Evolutionary conservation across 2,329 filamentous ascomycete species (phyloP).

Genomic region (Fusarium scirpi): DNA sequence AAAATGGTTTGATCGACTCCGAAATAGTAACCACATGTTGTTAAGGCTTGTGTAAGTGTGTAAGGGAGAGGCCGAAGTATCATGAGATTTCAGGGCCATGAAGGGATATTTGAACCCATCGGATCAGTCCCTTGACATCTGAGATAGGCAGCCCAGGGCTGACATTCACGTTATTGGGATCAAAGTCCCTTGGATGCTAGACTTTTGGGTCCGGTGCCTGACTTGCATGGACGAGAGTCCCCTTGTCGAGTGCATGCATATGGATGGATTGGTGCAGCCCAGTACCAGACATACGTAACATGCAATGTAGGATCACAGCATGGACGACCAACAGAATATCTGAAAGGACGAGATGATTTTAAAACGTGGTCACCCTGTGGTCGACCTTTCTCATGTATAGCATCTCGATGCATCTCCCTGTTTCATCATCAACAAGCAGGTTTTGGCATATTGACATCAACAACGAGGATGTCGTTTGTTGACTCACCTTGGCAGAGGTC

Average conservation of each 20-base stretch:
- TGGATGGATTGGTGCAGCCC: constrained; percentile 29
- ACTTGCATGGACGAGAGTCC: constrained; percentile 30
- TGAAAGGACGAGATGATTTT: constrained; percentile 5
- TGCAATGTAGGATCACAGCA: constrained; percentile 23
- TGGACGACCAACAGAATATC: constrained; percentile 19
- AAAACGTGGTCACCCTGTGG: constrained; percentile 22
- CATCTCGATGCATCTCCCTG: constrained; percentile 19
- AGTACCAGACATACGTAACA: constrained; percentile 21
- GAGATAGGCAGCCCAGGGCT: constrained; percentile 31
- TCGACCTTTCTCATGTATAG: constrained; percentile 11
- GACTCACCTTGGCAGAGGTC: constrained; percentile 26
- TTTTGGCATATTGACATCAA: constrained; percentile 21
- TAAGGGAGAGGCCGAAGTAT: constrained; percentile 20
- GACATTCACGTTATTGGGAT: constrained; percentile 9
- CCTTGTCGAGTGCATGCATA: constrained; percentile 37
- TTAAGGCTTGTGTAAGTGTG: constrained; percentile 16
- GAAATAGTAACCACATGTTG: constrained; percentile 32
- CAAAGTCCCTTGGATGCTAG: constrained; percentile 15
- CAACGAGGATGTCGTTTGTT: constrained; percentile 19
- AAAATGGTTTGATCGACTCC: constrained; percentile 19
- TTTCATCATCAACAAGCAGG: constrained; percentile 28
- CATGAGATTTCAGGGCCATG: constrained; percentile 19
- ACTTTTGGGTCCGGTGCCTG: constrained; percentile 24
- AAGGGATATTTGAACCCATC: constrained; percentile 34
- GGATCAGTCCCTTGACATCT: constrained; percentile 36